Evolutionary conservation across 495 filamentous ascomycete species (phyloP), one percentile per base, ranked within the genome.

Genomic region (Penicillium antarcticum): DNA sequence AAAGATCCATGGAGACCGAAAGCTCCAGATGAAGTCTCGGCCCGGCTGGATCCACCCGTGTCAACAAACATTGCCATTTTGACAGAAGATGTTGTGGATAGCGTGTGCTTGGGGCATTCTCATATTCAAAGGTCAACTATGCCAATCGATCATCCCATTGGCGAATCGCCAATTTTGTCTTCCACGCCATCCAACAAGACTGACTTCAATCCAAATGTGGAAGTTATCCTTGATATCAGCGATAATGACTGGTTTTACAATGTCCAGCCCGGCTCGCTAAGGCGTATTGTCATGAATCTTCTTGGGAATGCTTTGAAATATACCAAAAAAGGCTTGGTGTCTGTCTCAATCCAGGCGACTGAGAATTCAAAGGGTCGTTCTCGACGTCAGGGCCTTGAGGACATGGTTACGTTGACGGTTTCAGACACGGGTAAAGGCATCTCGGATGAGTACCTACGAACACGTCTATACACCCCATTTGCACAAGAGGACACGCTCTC

Each of bases 251-350:
- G 80, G 67, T 45, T 73, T 21, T 87, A 82, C 61, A 66, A 63
- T 11, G 74, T 78, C 0, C 79, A 87, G 33, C 80, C 84, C 0
- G 86, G 85, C 0, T 84, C 84, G 0, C 66, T 87, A 43, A 73
- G 83, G 21, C 75, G 87, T 11, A 68, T 88, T 14, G 71, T 90
- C 17, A 86, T 88, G 82, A 89, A 91, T 56, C 57, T 90, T 4
- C 79, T 87, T 42, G 84, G 87, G 11, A 91, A 91, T 61, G 78
- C 87, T 0, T 67, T 89, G 18, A 91, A 91, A 55, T 89, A 87
- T 56, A 88, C 82, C 11, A 59, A 62, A 9, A 66, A 70, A 0
- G 87, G 87, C 2, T 80, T 67, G 47, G 81, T 91, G 24, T 70
- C 75, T 9, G 69, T 90, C 11, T 68, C 63, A 3, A 63, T 88